Base-by-base conservation (phyloP, 1,284 basidiomycete genomes). In the Mycosarcoma maydis region DNA sequence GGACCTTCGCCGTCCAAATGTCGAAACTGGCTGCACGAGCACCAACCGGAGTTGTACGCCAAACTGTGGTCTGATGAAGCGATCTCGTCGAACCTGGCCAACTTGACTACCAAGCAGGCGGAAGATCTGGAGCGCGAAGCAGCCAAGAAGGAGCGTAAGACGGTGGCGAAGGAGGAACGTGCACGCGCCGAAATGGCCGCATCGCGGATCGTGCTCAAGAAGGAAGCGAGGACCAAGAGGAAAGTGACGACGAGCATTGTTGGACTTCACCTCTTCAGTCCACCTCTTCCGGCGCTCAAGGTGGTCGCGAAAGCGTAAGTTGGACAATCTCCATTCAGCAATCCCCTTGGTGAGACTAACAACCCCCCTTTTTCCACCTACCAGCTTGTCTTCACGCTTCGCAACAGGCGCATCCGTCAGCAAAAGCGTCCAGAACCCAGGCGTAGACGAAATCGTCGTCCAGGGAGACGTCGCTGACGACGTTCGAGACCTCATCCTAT, bases 401-500 rank as follows among this genome's bases (percentile, higher is more conserved):
- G 79, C 79, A 10, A 81, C 79, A 7, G 79, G 79, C n/a, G 78
- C 78, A 3, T 76, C 77, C n/a, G 77, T 81, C 32, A 69, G 72
- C 40, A 78, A 80, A 49, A 76, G 73, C 49, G 60, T 76, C 2
- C 70, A 75, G 39, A 71, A 81, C 45, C 79, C 79, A 0, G 69
- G 68, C 19, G 50, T 80, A 4, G 79, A 81, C 45, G 79, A 81
- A 36, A 81, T 81, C 42, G 74, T 78, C 13, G 74, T 81, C n/a
- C 79, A 81, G 49, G 79, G 79, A 24, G 79, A 81, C 38, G 78
- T 81, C 9, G 76, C 76, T 4, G 77, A 81, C 32, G 77, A 80
- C n/a, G 64, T 81, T 2, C 36, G 50, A 7, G 64, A 69, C 1
- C 42, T 81, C 56, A 72, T 81, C 45, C 44, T 77, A 20, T 57